These are phyloP conservation scores for Candida oleophila DNA, from an alignment of 805 yeast genomes.

Conservation along the genomic window DNA sequence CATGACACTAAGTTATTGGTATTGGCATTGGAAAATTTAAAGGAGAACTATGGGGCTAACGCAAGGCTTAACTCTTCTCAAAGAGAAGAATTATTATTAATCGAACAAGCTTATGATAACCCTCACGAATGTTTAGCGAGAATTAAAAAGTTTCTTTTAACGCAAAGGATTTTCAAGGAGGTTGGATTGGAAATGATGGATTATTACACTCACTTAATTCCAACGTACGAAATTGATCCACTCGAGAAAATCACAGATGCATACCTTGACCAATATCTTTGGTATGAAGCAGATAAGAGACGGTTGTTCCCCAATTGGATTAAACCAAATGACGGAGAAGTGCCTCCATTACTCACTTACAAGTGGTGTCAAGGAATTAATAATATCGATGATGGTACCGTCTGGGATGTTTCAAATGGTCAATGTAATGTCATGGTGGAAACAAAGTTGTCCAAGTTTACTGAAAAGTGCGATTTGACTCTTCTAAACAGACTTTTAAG, in stretches of 20 bases:
- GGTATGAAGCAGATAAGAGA: constrained; percentile 93
- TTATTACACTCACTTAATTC: constrained; percentile 76
- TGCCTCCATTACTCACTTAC: constrained; percentile 87
- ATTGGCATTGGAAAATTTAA: constrained; percentile 83
- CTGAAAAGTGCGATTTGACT: constrained; percentile 88
- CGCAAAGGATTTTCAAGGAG: constrained; percentile 92
- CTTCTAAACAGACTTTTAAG: constrained; percentile 77
- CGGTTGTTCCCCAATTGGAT: constrained; percentile 93
- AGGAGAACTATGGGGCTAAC: constrained; percentile 66
- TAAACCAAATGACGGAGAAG: constrained; percentile 91
- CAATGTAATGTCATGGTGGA: constrained; percentile 84
- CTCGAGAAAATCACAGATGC: constrained; percentile 96
- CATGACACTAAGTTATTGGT: constrained; percentile 90
- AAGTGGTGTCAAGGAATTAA: constrained; percentile 94
- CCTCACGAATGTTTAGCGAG: constrained; percentile 91
- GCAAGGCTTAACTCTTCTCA: constrained; percentile 82
- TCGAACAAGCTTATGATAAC: constrained; percentile 95
- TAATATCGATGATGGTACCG: constrained; percentile 52
- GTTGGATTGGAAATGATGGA: constrained; percentile 88
- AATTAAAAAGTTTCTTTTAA: constrained; percentile 74
- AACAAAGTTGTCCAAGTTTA: constrained; percentile 62
- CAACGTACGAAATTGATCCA: constrained; percentile 88
- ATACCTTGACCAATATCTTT: constrained; percentile 87
- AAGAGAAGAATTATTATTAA: constrained; percentile 87
- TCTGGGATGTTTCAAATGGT: constrained; percentile 79